Evolutionary conservation across 2,329 filamentous ascomycete species (phyloP), one percentile per base, ranked within the genome.

Genomic region (Fusarium domesticum): DNA sequence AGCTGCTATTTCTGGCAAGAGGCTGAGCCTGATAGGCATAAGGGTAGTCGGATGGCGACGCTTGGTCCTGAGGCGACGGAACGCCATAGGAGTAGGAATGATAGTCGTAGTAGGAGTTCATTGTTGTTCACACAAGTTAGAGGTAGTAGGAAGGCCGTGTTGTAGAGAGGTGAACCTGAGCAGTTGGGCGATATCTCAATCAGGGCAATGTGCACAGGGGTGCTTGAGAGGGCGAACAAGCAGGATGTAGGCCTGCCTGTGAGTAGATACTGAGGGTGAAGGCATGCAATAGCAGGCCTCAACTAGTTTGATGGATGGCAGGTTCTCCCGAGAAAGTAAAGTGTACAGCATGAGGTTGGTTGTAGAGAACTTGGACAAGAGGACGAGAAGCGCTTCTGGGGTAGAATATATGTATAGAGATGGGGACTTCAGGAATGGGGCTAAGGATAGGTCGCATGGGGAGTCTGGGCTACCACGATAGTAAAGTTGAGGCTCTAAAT

Each of bases 1-100:
- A 66, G 49, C 64, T 65, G 3, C 38, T 46, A 42, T 61, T 56
- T 35, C 60, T 54, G 14, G 52, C 51, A 28, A 66, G 50, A 18
- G 61, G 56, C 28, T 60, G 48, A 14, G 62, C 61, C 34, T 57
- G 54, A 37, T 56, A 52, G 19, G 44, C 39, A 11, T 42, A 39
- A n/a, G 42, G 40, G 34, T 58, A 54, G 25, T 44, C 49, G 6
- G 39, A 28, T 31, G 53, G 52, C 5, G 57, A 60, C 10, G 39
- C 47, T 7, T 59, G 47, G 5, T 56, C 54, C 20, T 46, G 52
- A 17, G 56, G 48, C 6, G 57, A 54, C 5, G 51, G 48, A 35
- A 48, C 37, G 25, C 47, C 42, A 37, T 54, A 37, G 42, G 42
- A 51, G 38, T 42, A 35, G 33, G 40, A 36, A 23, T 28, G 23